These are phyloP conservation scores for Trichomonas vaginalis DNA, from an alignment of 208 protist genomes.

Conservation along the genomic window DNA sequence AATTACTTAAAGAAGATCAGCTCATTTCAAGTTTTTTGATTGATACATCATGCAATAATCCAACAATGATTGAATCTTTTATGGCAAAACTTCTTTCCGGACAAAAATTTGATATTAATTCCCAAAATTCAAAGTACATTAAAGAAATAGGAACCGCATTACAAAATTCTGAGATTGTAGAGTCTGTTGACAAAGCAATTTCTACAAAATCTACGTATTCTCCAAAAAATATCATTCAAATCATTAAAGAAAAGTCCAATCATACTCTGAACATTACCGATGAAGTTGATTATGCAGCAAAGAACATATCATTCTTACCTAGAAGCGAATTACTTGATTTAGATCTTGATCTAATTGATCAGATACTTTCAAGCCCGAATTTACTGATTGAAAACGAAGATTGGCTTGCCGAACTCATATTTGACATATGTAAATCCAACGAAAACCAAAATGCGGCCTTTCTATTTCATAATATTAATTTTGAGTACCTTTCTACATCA, in stretches of 20 bases:
- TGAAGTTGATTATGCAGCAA: not conserved
- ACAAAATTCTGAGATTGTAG: not conserved
- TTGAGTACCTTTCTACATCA: not conserved
- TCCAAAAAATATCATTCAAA: not conserved
- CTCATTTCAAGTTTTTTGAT: not conserved
- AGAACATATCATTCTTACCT: not conserved
- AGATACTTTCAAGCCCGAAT: not conserved
- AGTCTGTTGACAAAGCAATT: not conserved
- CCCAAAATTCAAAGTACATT: not conserved
- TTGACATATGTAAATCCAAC: not conserved
- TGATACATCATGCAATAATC: not conserved
- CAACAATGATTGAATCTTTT: not conserved
- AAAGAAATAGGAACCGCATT: not conserved
- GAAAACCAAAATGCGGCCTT: not conserved
- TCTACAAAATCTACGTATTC: not conserved
- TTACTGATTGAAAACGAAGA: not conserved
- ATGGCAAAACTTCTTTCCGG: not conserved
- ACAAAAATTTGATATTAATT: not conserved
- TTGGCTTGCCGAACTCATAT: not conserved
- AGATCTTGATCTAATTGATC: not conserved
- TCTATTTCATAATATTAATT: not conserved
- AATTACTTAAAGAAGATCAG: not conserved
- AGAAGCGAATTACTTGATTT: not conserved
- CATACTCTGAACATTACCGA: not conserved
- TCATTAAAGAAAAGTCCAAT: not conserved